Evolutionary conservation across 2,329 filamentous ascomycete genomes (phyloP).

Genomic region (Beauveria varroae): DNA sequence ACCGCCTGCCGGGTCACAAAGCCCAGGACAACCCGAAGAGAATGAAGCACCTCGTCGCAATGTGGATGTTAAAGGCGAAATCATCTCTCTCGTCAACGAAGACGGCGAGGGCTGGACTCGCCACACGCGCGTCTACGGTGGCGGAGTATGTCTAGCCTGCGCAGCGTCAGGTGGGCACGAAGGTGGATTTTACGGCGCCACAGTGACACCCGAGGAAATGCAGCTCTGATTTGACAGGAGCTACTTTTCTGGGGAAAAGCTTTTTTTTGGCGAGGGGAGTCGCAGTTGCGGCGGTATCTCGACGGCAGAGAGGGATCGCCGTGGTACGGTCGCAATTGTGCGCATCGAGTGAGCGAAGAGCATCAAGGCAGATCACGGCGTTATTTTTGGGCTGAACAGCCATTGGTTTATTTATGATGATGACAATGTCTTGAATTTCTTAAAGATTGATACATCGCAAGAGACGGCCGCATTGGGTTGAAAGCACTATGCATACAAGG

Average conservation of each 20-base stretch:
- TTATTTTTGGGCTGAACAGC: background rate
- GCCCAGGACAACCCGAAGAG: background rate
- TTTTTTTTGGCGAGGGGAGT: background rate
- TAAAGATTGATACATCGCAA: constrained; percentile 1
- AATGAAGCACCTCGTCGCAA: constrained; percentile 25
- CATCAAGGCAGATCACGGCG: constrained; percentile 3
- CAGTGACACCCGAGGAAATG: constrained; percentile 45
- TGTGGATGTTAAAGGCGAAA: constrained; percentile 41
- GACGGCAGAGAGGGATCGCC: background rate
- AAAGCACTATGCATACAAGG: background rate
- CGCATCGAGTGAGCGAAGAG: background rate
- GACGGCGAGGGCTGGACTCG: constrained; percentile 46
- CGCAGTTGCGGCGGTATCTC: background rate
- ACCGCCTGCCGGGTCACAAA: constrained; percentile 29
- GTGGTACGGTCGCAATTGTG: background rate
- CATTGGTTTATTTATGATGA: constrained; percentile 3
- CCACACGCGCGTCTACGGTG: constrained; percentile 53
- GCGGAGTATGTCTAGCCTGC: constrained; percentile 50
- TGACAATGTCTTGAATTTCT: background rate
- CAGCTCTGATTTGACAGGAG: constrained; percentile 21
- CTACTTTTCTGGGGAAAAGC: background rate
- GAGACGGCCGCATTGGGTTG: background rate
- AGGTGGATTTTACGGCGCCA: constrained; percentile 47
- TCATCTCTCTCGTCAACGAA: constrained; percentile 40
- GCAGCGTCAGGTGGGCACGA: constrained; percentile 37